Conservation (phyloP, 768 basidiomycete species). For the Psilocybe azurescens region DNA sequence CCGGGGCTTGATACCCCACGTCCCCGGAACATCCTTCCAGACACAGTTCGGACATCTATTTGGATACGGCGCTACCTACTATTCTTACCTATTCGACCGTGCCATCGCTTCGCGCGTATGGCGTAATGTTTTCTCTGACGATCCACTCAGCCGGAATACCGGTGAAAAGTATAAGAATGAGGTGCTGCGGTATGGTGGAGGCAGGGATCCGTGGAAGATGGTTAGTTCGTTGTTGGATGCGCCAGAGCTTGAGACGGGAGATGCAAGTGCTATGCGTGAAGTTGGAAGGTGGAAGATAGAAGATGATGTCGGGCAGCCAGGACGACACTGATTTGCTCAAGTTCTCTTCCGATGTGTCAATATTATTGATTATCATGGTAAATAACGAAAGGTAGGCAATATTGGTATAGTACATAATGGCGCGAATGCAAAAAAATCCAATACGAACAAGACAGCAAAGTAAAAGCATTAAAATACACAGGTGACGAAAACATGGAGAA, state of each 20-base stretch:
- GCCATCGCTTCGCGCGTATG: slow-evolving; percentile 96
- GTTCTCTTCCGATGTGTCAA: slow-evolving; percentile 18
- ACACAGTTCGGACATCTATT: slow-evolving; percentile 96
- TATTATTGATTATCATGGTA: too few relatives aligned
- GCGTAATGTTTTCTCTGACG: slow-evolving; percentile 69
- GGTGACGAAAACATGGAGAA: too few relatives aligned
- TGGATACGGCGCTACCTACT: slow-evolving; percentile 97
- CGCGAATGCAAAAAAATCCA: background rate
- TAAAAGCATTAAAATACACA: too few relatives aligned
- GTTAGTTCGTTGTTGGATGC: slow-evolving; percentile 71
- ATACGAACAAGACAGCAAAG: too few relatives aligned
- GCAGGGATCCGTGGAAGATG: slow-evolving; percentile 94
- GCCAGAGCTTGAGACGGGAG: slow-evolving; percentile 72
- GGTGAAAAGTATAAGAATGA: slow-evolving; percentile 86
- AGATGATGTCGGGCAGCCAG: slow-evolving; percentile 65
- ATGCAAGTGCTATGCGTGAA: slow-evolving; percentile 83
- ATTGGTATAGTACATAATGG: background rate
- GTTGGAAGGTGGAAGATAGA: slow-evolving; percentile 91
- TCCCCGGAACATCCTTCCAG: slow-evolving; percentile 88
- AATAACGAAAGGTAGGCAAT: too few relatives aligned
- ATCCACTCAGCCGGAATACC: slow-evolving; percentile 71
- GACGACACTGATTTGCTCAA: slow-evolving; percentile 50
- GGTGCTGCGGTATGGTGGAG: slow-evolving; percentile 83
- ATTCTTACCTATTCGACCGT: slow-evolving; percentile 95
- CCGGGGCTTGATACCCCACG: slow-evolving; percentile 83